Evolutionary conservation across 1,139 yeast species (phyloP).

Genomic region (Yamadazyma sp.): DNA sequence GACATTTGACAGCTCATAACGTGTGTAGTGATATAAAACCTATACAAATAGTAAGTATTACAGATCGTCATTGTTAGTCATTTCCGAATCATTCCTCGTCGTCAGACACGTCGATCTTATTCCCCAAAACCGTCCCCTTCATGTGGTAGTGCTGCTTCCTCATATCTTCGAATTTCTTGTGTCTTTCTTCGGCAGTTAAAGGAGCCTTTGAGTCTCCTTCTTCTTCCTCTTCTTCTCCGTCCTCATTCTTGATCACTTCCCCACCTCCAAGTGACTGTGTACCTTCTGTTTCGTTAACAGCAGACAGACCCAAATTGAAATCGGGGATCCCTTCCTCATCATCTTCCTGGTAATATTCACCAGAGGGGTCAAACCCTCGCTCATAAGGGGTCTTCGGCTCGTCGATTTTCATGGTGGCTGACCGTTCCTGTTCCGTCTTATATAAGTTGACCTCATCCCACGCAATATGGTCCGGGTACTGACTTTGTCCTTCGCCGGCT

Average conservation of each 20-base stretch:
- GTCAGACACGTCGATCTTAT: slow-evolving; percentile 29
- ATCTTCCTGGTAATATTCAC: slow-evolving; percentile 78
- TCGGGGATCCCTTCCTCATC: slow-evolving; percentile 63
- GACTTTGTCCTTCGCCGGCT: slow-evolving; percentile 10
- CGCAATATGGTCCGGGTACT: slow-evolving; percentile 9
- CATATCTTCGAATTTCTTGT: slow-evolving; percentile 67
- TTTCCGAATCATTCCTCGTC: slow-evolving; percentile 22
- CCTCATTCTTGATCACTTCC: slow-evolving; percentile 27
- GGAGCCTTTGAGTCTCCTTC: slow-evolving; percentile 39
- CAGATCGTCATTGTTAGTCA: no score
- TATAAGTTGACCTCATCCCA: slow-evolving; percentile 78
- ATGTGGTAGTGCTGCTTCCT: slow-evolving; percentile 77
- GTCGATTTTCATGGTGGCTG: slow-evolving; percentile 80
- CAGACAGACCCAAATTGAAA: slow-evolving; percentile 45
- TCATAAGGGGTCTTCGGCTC: slow-evolving; percentile 98
- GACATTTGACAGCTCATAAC: not conserved
- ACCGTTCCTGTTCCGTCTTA: slow-evolving; percentile 66
- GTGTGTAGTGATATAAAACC: no score
- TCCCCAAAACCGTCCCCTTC: slow-evolving; percentile 58
- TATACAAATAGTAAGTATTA: not conserved
- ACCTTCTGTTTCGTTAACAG: slow-evolving; percentile 28
- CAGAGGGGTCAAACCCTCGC: slow-evolving; percentile 83
- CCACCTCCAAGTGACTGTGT: slow-evolving; percentile 40
- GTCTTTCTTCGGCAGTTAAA: slow-evolving; percentile 60
- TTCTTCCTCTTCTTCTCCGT: slow-evolving; percentile 30